Percentiles rank a stretch among this genome's conserved stretches.
Conservation (phyloP, 2,329 filamentous ascomycete species). For the Cercospora sp. region DNA sequence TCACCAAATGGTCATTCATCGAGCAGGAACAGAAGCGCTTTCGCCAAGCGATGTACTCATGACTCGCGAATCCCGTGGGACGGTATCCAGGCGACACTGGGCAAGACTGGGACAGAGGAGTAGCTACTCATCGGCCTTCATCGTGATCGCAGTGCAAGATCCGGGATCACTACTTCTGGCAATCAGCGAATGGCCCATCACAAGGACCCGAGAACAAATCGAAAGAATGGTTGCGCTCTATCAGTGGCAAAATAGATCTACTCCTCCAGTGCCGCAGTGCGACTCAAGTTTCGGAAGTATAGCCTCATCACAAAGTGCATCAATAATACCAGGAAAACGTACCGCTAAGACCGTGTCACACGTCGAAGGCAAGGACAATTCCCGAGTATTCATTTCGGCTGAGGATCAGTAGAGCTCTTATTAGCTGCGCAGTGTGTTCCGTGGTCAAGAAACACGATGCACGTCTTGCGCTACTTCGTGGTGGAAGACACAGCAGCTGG, state of each 20-base stretch:
- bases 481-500: too few species aligned
- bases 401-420: too few species aligned
- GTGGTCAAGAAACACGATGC: too few species aligned
- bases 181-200: background rate
- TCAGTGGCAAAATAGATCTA: constrained; percentile 1
- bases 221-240: background rate
- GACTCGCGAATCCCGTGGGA: too few species aligned
- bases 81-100: too few species aligned
- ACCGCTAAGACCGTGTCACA: background rate
- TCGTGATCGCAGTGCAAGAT: background rate
- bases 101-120: too few species aligned
- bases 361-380: too few species aligned
- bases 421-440: background rate
- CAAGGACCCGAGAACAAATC: background rate
- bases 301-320: background rate
- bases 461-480: too few species aligned
- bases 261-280: background rate
- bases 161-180: background rate
- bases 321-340: background rate
- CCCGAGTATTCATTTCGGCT: background rate
- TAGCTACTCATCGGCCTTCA: background rate
- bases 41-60: too few species aligned
- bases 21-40: too few species aligned
- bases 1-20: too few species aligned
- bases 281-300: background rate